Percentiles rank a stretch among this genome's conserved stretches.
phyloP scores from a whole-genome alignment of 2,329 filamentous ascomycete species.

The Neoascochyta sp. region DNA sequence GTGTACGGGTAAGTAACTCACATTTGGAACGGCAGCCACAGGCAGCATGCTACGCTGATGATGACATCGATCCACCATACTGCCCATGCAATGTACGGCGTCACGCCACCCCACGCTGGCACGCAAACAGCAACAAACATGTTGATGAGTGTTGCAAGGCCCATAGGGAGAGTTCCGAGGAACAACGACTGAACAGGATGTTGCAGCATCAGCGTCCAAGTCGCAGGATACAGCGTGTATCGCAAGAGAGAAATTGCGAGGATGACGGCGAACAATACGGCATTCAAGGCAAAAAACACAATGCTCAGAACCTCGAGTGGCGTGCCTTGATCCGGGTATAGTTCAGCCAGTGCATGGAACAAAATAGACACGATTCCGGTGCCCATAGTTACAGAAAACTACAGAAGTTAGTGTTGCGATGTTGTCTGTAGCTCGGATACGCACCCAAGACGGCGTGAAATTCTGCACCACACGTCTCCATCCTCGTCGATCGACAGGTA shows the following conservation, averaged over 20 bases:
- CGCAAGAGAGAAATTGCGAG: constrained; percentile 54
- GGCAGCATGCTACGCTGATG: constrained; percentile 42
- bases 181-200: constrained; percentile 67
- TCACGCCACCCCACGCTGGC: constrained; percentile 55
- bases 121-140: constrained; percentile 61
- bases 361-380: constrained; percentile 50
- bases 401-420: not conserved
- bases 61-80: constrained; percentile 50
- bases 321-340: constrained; percentile 49
- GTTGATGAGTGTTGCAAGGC: constrained; percentile 63
- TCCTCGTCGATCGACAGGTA: constrained; percentile 18
- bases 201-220: constrained; percentile 63
- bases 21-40: constrained; percentile 30
- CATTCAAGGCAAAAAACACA: constrained; percentile 58
- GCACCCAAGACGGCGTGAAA: constrained; percentile 36
- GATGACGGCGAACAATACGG: constrained; percentile 54
- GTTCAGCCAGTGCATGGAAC: constrained; percentile 54
- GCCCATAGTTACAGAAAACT: constrained; percentile 26
- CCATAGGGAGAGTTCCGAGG: constrained; percentile 64
- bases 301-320: constrained; percentile 55
- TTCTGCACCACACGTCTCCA: constrained; percentile 34
- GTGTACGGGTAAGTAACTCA: too few relatives aligned
- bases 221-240: constrained; percentile 62
- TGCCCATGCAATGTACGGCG: constrained; percentile 44
- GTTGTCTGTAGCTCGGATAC: not conserved